A percentile compares a stretch with the other conserved stretches of the same genome.
Conservation (phyloP, 208 protist genomes). For the Trypanosoma caninum region DNA sequence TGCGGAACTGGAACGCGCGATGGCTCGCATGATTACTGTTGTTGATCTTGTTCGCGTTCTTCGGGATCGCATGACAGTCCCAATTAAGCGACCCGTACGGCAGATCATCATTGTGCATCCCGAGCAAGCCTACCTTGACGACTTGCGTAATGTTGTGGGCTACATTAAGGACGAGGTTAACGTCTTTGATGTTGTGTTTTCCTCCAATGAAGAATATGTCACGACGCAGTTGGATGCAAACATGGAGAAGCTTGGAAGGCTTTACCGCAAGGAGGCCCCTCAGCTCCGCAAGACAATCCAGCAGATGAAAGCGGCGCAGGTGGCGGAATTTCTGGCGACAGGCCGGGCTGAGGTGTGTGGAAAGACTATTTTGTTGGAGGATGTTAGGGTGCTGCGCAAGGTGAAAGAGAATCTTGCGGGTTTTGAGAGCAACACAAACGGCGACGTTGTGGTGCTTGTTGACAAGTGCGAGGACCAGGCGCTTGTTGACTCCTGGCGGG, state of each 20-base stretch:
- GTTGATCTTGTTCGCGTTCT: slow-evolving; percentile 94
- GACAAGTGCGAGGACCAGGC: slow-evolving; percentile 80
- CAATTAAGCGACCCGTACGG: slow-evolving; percentile 91
- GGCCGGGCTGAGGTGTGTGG: slow-evolving; percentile 44
- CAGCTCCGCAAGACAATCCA: slow-evolving; percentile 82
- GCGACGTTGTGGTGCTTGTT: slow-evolving; percentile 87
- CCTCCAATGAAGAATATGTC: slow-evolving; percentile 74
- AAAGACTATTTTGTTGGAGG: slow-evolving; percentile 71
- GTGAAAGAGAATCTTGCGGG: slow-evolving; percentile 80
- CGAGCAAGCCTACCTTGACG: slow-evolving; percentile 58
- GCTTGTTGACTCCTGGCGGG: slow-evolving; percentile 87
- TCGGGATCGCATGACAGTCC: slow-evolving; percentile 92
- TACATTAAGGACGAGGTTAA: slow-evolving; percentile 95
- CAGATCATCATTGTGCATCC: slow-evolving; percentile 90
- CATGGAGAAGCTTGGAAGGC: slow-evolving; percentile 84
- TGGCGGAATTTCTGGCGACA: slow-evolving; percentile 52
- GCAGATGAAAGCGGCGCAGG: slow-evolving; percentile 49
- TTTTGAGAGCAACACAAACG: slow-evolving; percentile 89
- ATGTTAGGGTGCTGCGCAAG: slow-evolving; percentile 86
- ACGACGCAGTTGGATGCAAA: slow-evolving; percentile 87
- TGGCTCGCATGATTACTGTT: slow-evolving; percentile 86
- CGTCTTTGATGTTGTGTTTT: slow-evolving; percentile 79
- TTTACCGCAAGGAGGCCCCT: slow-evolving; percentile 79
- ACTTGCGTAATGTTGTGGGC: slow-evolving; percentile 61
- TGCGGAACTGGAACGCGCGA: slow-evolving; percentile 65